Base-by-base conservation (phyloP, 495 filamentous ascomycete species). In the Aspergillus heteromorphus region DNA sequence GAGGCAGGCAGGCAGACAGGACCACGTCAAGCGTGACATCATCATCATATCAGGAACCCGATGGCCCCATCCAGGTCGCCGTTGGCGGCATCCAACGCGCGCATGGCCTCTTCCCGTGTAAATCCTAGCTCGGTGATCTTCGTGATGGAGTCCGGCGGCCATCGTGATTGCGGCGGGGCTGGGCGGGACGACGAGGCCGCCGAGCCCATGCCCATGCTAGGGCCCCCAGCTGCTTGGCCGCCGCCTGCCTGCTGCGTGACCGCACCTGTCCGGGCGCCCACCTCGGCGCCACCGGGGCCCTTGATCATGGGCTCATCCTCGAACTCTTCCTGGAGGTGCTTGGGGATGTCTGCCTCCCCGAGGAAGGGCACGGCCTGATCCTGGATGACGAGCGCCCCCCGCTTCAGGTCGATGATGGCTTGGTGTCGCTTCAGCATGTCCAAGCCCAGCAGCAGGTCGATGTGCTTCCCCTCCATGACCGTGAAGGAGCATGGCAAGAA, bases 391-490 rank as follows among this genome's bases (percentile, higher is more conserved):
- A 99, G 80, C 27, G 83, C 85, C 55, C 87, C 86, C 63, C 83
- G 85, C 55, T 79, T 76, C 8, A 99, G 81, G 64, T 99, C 95
- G 58, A 99, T 90, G 54, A 80, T 88, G 4, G 92, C 93, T 70
- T 95, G 92, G 67, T 96, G 89, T 27, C 95, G 81, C 69, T 91
- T 95, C 48, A 97, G 74, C 88, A 99, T 99, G 66, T 99, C 93
- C 42, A 99, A 74, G 6, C 93, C 93, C 10, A 99, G 79, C 7
- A 99, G 80, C 10, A 99, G 76, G 62, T 97, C 93, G n/a, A 97
- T 93, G 54, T 88, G 84, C 70, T 97, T 99, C 31, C 93, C 93
- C 71, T 99, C 93, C 93, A 99, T 97, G 58, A 99, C 93, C n/a
- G 95, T 97, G 71, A 99, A 99, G 45, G 87, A 88, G 75, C 91